phyloP scores from a whole-genome alignment of 179 eudicot species.

The Patellifolia procumbens region DNA sequence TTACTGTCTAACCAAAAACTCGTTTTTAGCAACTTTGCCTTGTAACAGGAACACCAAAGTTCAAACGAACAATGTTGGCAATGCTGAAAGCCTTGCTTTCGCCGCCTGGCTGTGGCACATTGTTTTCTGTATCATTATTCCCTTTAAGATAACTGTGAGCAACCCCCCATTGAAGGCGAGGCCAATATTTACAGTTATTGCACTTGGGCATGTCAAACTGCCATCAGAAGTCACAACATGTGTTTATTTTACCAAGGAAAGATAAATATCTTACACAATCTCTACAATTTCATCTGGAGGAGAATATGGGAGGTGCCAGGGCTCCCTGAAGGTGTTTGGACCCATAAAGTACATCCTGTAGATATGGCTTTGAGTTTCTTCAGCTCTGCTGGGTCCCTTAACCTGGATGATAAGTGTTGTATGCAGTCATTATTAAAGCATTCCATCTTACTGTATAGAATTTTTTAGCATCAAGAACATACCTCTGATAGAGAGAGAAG shows the following conservation, averaged over 20 bases:
- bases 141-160: neutral
- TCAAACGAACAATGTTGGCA: neutral
- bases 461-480: slow-evolving; percentile 7
- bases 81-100: neutral
- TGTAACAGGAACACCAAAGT: neutral
- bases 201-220: neutral
- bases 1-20: slow-evolving; percentile 7
- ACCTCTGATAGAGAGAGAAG: slow-evolving; percentile 91
- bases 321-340: slow-evolving; percentile 90
- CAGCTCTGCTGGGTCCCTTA: slow-evolving; percentile 62
- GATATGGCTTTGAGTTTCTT: slow-evolving; percentile 83
- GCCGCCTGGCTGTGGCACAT: neutral
- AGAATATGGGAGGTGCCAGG: slow-evolving; percentile 94
- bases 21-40: neutral
- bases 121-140: neutral
- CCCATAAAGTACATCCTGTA: slow-evolving; percentile 88
- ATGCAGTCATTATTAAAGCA: slow-evolving; percentile 16
- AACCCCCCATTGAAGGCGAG: neutral
- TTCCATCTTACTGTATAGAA: neutral
- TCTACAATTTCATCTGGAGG: slow-evolving; percentile 75
- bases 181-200: neutral
- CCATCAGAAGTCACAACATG: neutral
- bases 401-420: slow-evolving; percentile 45
- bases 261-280: slow-evolving; percentile 64
- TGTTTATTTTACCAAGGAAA: neutral